Evolutionary conservation across 169 alveolate species (phyloP).

Genomic region (Plasmodium coatneyi): DNA sequence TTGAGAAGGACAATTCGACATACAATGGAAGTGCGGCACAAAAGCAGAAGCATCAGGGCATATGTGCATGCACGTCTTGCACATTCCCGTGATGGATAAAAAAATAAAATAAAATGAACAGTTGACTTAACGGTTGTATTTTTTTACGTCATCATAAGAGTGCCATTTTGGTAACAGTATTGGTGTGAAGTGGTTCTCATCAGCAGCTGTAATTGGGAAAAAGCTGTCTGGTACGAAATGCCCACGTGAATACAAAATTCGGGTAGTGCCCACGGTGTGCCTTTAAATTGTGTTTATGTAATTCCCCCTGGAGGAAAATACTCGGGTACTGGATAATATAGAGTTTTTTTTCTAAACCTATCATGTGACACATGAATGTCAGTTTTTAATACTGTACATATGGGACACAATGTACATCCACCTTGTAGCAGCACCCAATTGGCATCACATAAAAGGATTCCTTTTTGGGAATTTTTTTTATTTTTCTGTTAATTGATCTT

Average conservation of each 20-base stretch:
- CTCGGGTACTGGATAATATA: neutral
- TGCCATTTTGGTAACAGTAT: neutral
- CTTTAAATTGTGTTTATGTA: neutral
- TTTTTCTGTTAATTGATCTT: too few species aligned
- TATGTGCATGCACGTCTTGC: neutral
- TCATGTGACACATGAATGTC: neutral
- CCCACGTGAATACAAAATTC: neutral
- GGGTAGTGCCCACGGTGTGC: neutral
- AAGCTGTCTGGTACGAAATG: neutral
- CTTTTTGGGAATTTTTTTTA: neutral
- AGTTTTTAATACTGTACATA: neutral
- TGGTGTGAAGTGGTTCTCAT: neutral
- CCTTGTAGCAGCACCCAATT: neutral
- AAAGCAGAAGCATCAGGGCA: neutral
- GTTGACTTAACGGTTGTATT: neutral
- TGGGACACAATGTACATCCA: neutral
- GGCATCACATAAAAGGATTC: neutral
- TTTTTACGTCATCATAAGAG: neutral
- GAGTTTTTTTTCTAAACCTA: neutral
- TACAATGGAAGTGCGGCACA: neutral
- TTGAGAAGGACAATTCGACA: neutral
- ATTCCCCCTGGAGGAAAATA: neutral
- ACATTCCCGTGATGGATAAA: neutral
- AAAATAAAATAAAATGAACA: too few species aligned
- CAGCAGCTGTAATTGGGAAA: neutral